Evolutionary conservation across 225 moss, liverwort and hornwort species (phyloP), one percentile per base, ranked within the genome.

Genomic region (Pseudoscleropodium purum): DNA sequence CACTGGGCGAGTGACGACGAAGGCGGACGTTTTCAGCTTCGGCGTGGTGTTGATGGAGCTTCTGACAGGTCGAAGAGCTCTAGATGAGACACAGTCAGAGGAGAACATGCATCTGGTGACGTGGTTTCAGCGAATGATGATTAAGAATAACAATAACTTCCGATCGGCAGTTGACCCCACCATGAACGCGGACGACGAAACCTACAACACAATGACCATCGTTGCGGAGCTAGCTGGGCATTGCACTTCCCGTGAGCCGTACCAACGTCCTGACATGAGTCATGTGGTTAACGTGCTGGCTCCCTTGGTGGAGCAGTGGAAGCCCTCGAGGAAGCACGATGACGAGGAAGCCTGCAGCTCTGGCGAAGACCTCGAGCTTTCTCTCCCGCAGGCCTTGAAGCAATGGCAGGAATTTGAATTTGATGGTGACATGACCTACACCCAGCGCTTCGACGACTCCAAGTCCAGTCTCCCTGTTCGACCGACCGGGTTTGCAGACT

Each of bases 191-290:
- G 93, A 95, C 34, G 95, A 98, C 31, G 98, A 96, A 45, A 93
- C 92, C 14, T 93, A 94, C 90, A 91, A 72, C 64, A 81, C 88
- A 5, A 94, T 98, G 85, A 85, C 93, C 64, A 92, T 87, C 18
- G 95, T 98, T 16, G 94, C 98, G 19, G 96, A 98, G 92, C 91
- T 98, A 39, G 98, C 98, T 13, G 97, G 98, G 25, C 96, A 98
- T 59, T 98, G 98, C 87, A 97, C 98, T 27, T 97, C 97, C 11
- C 97, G 98, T 5, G 98, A 98, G 88, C 97, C 97, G 5, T 96
- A 96, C 77, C 98, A 95, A 60, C 96, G 98, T 18, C 98, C 98
- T 24, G 98, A 98, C 77, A 98, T 98, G 98, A 96, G 95, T 41
- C 97, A 98, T 45, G 95, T 92, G 11, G 98, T 98, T 1, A 97